A percentile compares a stretch with the other conserved stretches of the same genome.
Conservation (phyloP, 2,329 filamentous ascomycete genomes). For the Alternaria ventricosa region DNA sequence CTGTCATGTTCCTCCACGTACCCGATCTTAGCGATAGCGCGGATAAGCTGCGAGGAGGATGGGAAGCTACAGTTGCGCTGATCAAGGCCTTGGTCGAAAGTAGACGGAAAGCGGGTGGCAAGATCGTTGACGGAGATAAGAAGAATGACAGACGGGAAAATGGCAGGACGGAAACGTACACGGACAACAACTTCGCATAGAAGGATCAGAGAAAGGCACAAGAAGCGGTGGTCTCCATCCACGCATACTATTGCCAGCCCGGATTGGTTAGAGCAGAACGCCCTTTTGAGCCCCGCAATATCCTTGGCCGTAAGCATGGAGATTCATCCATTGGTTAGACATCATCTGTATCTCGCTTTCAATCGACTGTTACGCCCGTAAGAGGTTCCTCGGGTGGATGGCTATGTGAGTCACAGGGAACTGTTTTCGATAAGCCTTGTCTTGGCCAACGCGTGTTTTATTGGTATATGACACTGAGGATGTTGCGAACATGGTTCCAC, state of each 20-base stretch:
- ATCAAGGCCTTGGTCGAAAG: constrained; percentile 46
- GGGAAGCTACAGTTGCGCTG: constrained; percentile 39
- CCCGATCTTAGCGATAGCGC: constrained; percentile 41
- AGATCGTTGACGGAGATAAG: constrained; percentile 6
- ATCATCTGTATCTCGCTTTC: neutral
- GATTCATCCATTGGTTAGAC: neutral
- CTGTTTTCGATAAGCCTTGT: neutral
- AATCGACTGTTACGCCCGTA: neutral
- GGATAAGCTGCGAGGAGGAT: constrained; percentile 33
- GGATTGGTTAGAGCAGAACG: neutral
- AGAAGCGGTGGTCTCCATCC: neutral
- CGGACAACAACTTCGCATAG: constrained; percentile 21
- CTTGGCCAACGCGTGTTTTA: neutral
- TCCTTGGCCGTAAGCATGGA: neutral
- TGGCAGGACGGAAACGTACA: neutral
- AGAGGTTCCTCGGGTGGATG: neutral
- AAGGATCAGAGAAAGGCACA: neutral
- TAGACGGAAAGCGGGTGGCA: constrained; percentile 23
- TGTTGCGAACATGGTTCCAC: neutral
- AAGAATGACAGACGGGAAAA: neutral
- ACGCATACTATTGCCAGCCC: neutral
- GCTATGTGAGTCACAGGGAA: neutral
- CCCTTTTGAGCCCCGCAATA: neutral
- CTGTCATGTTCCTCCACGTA: constrained; percentile 46
- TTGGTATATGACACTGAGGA: neutral